Conservation (phyloP, 176 grass and related monocot species). For the Triticum dicoccoides region DNA sequence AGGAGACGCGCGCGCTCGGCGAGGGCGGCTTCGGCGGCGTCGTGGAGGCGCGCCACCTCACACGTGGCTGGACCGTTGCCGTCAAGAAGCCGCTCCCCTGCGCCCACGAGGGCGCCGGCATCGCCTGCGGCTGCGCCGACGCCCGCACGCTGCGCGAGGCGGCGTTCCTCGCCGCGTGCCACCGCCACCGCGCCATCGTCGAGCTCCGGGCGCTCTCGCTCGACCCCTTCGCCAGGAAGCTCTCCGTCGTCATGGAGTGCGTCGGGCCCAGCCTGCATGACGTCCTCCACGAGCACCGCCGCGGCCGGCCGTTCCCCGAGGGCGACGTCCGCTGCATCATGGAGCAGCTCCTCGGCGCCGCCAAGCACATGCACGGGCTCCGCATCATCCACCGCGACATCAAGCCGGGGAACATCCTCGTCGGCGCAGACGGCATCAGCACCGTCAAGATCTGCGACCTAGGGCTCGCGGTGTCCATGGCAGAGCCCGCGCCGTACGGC, state of each 20-base stretch:
- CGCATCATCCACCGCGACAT: constrained; percentile 92
- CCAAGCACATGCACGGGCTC: constrained; percentile 28
- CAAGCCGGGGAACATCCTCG: constrained; percentile 60
- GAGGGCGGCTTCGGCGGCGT: neutral
- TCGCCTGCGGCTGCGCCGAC: neutral
- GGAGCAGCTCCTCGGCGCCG: constrained; percentile 29
- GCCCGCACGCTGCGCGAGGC: neutral
- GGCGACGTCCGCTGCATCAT: constrained; percentile 17
- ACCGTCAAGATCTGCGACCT: neutral
- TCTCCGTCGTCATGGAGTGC: constrained; percentile 42
- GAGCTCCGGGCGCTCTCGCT: constrained; percentile 15
- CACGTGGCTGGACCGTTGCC: constrained; percentile 19
- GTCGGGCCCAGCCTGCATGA: constrained; percentile 30
- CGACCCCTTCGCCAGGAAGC: neutral
- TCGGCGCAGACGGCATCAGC: neutral
- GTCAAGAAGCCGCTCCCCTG: constrained; percentile 17
- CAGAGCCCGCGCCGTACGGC: neutral
- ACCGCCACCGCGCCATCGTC: constrained; percentile 31
- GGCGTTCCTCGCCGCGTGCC: neutral
- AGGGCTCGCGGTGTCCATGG: neutral
- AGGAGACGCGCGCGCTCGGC: neutral
- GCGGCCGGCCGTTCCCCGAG: constrained; percentile 15
- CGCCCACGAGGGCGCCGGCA: no score
- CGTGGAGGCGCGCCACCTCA: neutral
- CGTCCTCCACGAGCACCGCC: neutral